Evolutionary conservation across 176 grass and related monocot genomes (phyloP).

Genomic region (Coix lacrymajobi): DNA sequence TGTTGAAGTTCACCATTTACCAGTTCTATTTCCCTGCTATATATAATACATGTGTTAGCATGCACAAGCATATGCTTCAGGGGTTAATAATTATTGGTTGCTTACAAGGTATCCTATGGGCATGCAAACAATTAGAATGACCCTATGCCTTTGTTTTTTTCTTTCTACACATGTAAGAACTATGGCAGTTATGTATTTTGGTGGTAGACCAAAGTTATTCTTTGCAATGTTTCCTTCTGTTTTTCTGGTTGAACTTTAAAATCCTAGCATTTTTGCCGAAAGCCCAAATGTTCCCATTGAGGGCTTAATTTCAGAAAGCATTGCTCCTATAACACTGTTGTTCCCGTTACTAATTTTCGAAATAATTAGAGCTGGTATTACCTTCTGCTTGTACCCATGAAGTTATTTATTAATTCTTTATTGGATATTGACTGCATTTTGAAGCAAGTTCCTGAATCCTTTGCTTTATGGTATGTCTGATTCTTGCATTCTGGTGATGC

Average conservation of each 20-base stretch:
- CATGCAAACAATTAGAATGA: not conserved
- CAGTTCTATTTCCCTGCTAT: conserved; percentile 25
- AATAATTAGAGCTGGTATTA: not conserved
- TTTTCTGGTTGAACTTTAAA: not conserved
- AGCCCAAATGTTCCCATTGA: not conserved
- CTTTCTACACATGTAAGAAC: not conserved
- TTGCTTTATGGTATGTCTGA: not conserved
- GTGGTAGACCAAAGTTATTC: not conserved
- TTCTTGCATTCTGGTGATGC: not conserved
- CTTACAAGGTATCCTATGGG: not conserved
- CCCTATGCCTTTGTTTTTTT: not conserved
- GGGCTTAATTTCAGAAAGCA: not conserved
- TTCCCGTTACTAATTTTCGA: not conserved
- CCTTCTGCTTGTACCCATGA: not conserved
- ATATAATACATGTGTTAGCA: conserved; percentile 21
- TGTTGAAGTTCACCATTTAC: conserved; percentile 23
- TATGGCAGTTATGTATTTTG: not conserved
- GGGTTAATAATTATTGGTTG: not conserved
- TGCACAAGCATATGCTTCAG: not conserved
- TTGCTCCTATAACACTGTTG: not conserved
- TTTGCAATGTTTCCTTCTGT: not conserved
- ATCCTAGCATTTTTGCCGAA: not conserved
- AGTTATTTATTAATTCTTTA: not conserved
- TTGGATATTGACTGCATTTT: not conserved
- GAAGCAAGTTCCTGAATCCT: not conserved